Percentiles rank a stretch among this genome's conserved stretches.
Conservation (phyloP, 2,329 filamentous ascomycete species). For the Ilyonectria mors-panacis region DNA sequence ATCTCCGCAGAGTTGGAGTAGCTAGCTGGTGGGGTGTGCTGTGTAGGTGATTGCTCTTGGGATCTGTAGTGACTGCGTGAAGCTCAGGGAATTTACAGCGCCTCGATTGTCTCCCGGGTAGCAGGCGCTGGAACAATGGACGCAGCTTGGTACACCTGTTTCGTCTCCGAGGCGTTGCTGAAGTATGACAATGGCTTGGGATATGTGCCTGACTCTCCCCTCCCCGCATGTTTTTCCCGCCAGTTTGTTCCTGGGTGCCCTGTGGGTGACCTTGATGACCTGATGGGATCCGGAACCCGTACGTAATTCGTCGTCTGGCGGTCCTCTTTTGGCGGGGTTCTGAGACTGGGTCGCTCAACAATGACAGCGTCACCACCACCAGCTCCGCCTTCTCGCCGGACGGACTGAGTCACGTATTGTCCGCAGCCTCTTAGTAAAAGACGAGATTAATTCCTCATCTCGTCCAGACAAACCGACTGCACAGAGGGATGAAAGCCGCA, state of each 20-base stretch:
- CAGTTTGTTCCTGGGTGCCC: background rate
- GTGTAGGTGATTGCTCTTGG: background rate
- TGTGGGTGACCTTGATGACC: slow-evolving; percentile 13
- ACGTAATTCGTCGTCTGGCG: background rate
- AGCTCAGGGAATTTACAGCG: too few relatives aligned
- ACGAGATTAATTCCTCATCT: too few relatives aligned
- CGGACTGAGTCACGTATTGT: too few relatives aligned
- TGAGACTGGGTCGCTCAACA: background rate
- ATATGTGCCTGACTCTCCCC: background rate
- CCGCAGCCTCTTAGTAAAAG: too few relatives aligned
- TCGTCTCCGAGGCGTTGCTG: too few relatives aligned
- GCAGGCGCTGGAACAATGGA: background rate
- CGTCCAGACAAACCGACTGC: too few relatives aligned
- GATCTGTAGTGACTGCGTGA: background rate
- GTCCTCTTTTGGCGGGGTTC: background rate
- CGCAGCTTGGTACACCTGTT: background rate
- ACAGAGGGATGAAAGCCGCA: background rate
- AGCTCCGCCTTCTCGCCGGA: too few relatives aligned
- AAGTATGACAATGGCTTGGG: background rate
- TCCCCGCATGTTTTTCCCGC: background rate
- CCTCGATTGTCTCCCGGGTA: too few relatives aligned
- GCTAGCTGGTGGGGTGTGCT: background rate
- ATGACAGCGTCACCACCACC: too few relatives aligned
- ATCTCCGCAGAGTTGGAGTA: background rate
- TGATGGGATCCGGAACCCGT: slow-evolving; percentile 11